Evolutionary conservation across 2,329 filamentous ascomycete species (phyloP).

Genomic region (Penicillium expansum): DNA sequence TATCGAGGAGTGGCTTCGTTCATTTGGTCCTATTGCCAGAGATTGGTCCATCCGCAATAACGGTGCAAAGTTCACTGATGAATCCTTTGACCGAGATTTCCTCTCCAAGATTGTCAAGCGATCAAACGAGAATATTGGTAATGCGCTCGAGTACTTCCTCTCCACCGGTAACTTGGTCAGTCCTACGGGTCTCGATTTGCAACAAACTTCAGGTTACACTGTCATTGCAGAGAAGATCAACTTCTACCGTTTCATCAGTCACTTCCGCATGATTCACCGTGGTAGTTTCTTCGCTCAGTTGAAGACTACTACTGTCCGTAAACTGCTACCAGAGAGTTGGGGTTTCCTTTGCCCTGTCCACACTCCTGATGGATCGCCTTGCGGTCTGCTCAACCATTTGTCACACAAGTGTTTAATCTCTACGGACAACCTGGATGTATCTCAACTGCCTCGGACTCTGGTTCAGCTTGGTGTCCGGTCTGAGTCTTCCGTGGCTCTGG

Average conservation of each 20-base stretch:
- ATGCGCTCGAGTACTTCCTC: slow-evolving; percentile 88
- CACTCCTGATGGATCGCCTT: slow-evolving; percentile 93
- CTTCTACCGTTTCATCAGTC: slow-evolving; percentile 96
- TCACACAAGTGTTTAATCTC: slow-evolving; percentile 91
- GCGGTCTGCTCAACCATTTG: slow-evolving; percentile 90
- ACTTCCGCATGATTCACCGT: slow-evolving; percentile 98
- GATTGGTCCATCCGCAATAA: slow-evolving; percentile 56
- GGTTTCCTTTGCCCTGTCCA: slow-evolving; percentile 97
- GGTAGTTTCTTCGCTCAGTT: slow-evolving; percentile 98
- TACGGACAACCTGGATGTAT: slow-evolving; percentile 71
- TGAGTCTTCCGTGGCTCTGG: slow-evolving; percentile 71
- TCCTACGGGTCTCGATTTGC: slow-evolving; percentile 86
- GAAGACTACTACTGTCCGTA: slow-evolving; percentile 95
- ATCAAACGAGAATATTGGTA: slow-evolving; percentile 84
- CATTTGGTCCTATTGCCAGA: slow-evolving; percentile 53
- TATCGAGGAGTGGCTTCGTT: slow-evolving; percentile 83
- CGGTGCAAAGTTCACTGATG: slow-evolving; percentile 65
- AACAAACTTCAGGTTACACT: slow-evolving; percentile 91
- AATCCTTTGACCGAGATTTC: slow-evolving; percentile 77
- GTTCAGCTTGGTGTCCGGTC: slow-evolving; percentile 75
- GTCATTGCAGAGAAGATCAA: slow-evolving; percentile 99
- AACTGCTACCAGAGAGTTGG: slow-evolving; percentile 94
- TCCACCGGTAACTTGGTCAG: slow-evolving; percentile 93
- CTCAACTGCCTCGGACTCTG: slow-evolving; percentile 69
- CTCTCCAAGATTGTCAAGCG: slow-evolving; percentile 71